Evolutionary conservation across 768 basidiomycete species (phyloP), one percentile per base, ranked within the genome.

Genomic region (Mrakia hoshinonis): DNA sequence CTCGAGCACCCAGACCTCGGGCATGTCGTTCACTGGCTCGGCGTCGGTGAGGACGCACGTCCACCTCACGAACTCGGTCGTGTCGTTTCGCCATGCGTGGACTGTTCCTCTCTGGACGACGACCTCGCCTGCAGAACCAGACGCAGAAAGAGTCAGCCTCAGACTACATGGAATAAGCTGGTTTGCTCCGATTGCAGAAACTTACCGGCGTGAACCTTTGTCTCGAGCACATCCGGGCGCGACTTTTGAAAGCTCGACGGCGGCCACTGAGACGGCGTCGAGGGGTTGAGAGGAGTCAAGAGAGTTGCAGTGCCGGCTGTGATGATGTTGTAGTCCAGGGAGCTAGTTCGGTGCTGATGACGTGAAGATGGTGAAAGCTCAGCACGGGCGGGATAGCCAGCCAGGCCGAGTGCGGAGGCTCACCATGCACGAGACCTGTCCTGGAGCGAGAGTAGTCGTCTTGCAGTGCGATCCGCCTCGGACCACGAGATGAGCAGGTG

Each of bases 301-400:
- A 72, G 60, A 11, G 51, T 72, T 26, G 67, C 47, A 18, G n/a
- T 54, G 2, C 70, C 70, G 26, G 60, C 43, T 20, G 70, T 72
- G 46, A 72, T 26, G 51, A 72, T 60, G 39, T 72, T 72, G 49
- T 72, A 72, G 58, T 72, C 70, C 22, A 72, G 65, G n/a, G 65
- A 67, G 0, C 46, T 58, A 2, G 63, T 72, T 54, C 65, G 68
- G n/a, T 69, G 68, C 68, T 69, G 49, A 55, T 4, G 20, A 51
- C 15, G 2, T 18, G 26, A 46, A 43, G 31, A 54, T 29, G 13
- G 26, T 15, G 31, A 65, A 22, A 48, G 15, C 20, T 15, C 38
- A 31, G 18, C 24, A 24, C 29, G 24, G 20, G 38, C 20, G 1
- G 22, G 61, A 15, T 31, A 46, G 54, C 54, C 11, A n/a, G 24